Percentiles rank a stretch among this genome's conserved stretches.
Conservation (phyloP, 1,284 basidiomycete species). For the Ceratobasidium sp. region DNA sequence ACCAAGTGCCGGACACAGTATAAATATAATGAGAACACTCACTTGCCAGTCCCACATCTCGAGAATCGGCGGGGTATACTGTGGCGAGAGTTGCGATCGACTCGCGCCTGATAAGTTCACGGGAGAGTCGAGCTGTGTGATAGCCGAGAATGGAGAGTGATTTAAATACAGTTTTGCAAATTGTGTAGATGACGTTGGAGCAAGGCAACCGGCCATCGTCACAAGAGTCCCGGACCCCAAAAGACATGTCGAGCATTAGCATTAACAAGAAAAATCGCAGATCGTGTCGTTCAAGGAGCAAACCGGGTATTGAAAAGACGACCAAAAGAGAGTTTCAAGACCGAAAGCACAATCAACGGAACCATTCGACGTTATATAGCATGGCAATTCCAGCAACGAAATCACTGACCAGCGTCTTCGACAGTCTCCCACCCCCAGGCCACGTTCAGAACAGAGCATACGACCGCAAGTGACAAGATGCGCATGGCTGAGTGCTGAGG, state of each 20-base stretch:
- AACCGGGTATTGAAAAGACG: background rate
- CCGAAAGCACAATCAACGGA: background rate
- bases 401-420: slow-evolving; percentile 36
- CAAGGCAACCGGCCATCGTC: too few relatives aligned
- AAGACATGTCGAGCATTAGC: too few relatives aligned
- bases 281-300: background rate
- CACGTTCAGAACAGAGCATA: background rate
- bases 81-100: slow-evolving; percentile 43
- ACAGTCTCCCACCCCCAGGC: slow-evolving; percentile 39
- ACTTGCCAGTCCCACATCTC: slow-evolving; percentile 17
- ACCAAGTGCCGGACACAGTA: too few relatives aligned
- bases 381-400: background rate
- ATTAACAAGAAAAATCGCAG: background rate
- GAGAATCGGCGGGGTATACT: slow-evolving; percentile 38
- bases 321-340: background rate
- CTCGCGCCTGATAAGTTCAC: slow-evolving; percentile 39
- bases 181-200: background rate
- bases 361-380: background rate
- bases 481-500: background rate
- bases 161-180: background rate
- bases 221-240: too few relatives aligned
- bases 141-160: background rate
- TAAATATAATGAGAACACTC: background rate
- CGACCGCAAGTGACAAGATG: background rate
- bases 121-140: slow-evolving; percentile 37